Evolutionary conservation across 176 grass and related monocot species (phyloP).

Genomic region (Cenchrus purpureus): DNA sequence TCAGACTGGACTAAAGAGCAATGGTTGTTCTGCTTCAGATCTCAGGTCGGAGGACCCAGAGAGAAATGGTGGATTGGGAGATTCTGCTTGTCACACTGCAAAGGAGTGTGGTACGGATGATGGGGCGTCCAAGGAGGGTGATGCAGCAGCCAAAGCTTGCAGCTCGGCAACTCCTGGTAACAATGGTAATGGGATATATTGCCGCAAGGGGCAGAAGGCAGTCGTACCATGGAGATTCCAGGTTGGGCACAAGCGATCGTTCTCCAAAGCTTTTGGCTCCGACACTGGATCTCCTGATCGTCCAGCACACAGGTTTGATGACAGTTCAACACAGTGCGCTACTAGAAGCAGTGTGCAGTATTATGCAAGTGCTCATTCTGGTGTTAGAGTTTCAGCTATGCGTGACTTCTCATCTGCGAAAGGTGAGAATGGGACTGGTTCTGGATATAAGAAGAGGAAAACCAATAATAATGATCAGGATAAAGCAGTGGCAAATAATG

Average conservation of each 20-base stretch:
- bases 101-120: neutral
- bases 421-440: constrained; percentile 25
- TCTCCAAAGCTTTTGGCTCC: constrained; percentile 49
- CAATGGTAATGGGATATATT: constrained; percentile 1
- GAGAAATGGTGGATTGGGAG: neutral
- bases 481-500: constrained; percentile 27
- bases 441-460: constrained; percentile 42
- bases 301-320: constrained; percentile 9
- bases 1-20: constrained; percentile 6
- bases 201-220: constrained; percentile 55
- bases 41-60: neutral
- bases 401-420: constrained; percentile 43
- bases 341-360: constrained; percentile 51
- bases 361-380: constrained; percentile 56
- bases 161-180: neutral
- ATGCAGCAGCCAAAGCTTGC: constrained; percentile 30
- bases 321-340: constrained; percentile 33
- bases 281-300: neutral
- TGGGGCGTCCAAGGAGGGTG: constrained; percentile 1
- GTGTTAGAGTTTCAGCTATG: constrained; percentile 60
- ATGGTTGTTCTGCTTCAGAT: constrained; percentile 32
- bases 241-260: constrained; percentile 55
- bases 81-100: neutral
- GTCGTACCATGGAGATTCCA: constrained; percentile 83
- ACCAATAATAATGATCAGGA: constrained; percentile 14